Evolutionary conservation across 257 asterid genomes (phyloP), one percentile per base, ranked within the genome.

Genomic region (Solanum pimpinellifolium): DNA sequence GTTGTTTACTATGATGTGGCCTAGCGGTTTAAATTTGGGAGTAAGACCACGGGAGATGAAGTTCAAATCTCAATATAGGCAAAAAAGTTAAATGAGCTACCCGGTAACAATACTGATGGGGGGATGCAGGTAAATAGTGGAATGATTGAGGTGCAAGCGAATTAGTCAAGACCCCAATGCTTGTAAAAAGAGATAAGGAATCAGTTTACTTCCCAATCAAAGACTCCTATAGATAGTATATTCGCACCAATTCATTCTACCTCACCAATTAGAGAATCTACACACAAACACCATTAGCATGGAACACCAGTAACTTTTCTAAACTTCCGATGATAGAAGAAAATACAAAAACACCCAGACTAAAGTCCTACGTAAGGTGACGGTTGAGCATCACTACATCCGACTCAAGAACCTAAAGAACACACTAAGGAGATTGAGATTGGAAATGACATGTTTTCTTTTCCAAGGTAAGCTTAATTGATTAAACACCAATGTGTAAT

Each of bases 341-440:
- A 80, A 49, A 47, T 47, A 49, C 29, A 33, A 29, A 16, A 49
- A 47, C 29, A 29, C 25, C 11, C 68, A 29, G 35, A 80, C 85
- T 27, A 29, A 49, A 37, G 42, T 77, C 87, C 27, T 90, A 94
- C 93, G 91, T 88, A 92, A 74, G 92, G 91, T 86, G 94, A 91
- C 88, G 89, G 93, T 47, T 90, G 96, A 86, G 87, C 82, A 44
- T 96, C 95, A 85, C 95, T 93, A 93, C 81, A 47, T 88, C 92
- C 90, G 91, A 91, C 88, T 89, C 90, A 87, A 93, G 91, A 52
- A 87, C 93, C 98, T 94, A 72, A 87, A 82, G 9, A 84, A 73
- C 73, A 89, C 42, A 29, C 31, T 62, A 83, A 75, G 76, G 59
- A 78, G 62, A 65, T 35, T 37, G 62, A 77, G 68, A 88, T 86